Percentiles rank a stretch among this genome's conserved stretches.
phyloP scores from a whole-genome alignment of 768 basidiomycete genomes.

The Tulasnella sp. region DNA sequence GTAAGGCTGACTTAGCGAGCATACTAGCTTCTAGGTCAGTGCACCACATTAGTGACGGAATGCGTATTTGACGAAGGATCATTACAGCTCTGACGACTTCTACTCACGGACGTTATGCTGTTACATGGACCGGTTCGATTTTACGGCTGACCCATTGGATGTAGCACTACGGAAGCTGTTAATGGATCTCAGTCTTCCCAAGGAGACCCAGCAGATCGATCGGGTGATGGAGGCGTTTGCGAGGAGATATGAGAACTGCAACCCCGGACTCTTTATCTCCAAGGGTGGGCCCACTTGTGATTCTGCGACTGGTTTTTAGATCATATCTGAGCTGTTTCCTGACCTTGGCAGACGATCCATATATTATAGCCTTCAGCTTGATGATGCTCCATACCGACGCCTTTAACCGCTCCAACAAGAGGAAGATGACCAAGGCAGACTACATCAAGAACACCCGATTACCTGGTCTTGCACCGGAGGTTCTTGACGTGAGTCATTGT shows the following conservation, averaged over 20 bases:
- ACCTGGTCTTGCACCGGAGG: conserved; percentile 69
- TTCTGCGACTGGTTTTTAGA: background rate
- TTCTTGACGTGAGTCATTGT: conserved; percentile 65
- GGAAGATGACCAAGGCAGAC: conserved; percentile 92
- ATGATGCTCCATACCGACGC: conserved; percentile 99
- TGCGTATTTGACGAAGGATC: background rate
- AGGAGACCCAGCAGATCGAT: conserved; percentile 98
- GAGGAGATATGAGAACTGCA: conserved; percentile 67
- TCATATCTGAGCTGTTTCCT: background rate
- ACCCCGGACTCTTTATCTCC: conserved; percentile 65
- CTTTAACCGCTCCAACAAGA: conserved; percentile 95
- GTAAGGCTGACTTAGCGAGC: conserved; percentile 66
- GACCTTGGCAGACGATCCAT: conserved; percentile 65
- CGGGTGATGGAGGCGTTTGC: conserved; percentile 95
- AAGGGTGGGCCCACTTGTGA: conserved; percentile 41
- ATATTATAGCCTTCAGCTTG: conserved; percentile 91
- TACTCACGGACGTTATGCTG: conserved; percentile 53
- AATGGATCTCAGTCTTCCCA: conserved; percentile 83
- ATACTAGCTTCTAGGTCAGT: conserved; percentile 71
- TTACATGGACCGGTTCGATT: conserved; percentile 71
- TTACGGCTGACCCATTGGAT: conserved; percentile 72
- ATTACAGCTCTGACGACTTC: conserved; percentile 54
- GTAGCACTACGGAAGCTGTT: conserved; percentile 80
- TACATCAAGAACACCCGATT: conserved; percentile 87
- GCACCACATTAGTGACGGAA: background rate